phyloP scores from a whole-genome alignment of 2,329 filamentous ascomycete genomes.

The Aspergillus spinulosporus region DNA sequence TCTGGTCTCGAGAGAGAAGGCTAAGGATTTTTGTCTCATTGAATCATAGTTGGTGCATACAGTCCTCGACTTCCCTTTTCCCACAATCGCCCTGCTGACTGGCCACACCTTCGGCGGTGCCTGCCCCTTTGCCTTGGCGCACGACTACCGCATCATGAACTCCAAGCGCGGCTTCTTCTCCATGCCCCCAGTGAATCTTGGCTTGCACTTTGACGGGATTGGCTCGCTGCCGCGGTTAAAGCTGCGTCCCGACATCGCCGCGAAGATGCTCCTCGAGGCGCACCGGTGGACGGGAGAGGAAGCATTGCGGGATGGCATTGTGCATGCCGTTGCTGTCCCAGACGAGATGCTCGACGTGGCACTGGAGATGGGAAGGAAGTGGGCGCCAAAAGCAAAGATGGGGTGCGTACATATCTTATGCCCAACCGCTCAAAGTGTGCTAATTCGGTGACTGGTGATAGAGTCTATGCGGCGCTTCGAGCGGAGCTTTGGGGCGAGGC shows the following conservation, averaged over 20 bases:
- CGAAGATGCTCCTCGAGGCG: conserved; percentile 59
- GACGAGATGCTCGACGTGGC: conserved; percentile 51
- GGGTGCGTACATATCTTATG: conserved; percentile 21
- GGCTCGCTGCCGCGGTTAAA: conserved; percentile 55
- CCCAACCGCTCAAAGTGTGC: no score
- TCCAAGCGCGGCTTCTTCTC: conserved; percentile 48
- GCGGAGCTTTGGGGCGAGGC: conserved; percentile 58
- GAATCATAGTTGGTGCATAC: conserved; percentile 45
- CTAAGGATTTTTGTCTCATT: no score
- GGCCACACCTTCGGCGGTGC: conserved; percentile 54
- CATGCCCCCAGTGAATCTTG: conserved; percentile 57
- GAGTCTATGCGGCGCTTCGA: conserved; percentile 54
- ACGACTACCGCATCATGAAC: conserved; percentile 54
- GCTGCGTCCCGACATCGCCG: conserved; percentile 51
- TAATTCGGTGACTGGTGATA: conserved; percentile 1
- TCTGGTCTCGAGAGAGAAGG: no score
- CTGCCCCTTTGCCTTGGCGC: conserved; percentile 49
- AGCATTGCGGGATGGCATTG: conserved; percentile 54
- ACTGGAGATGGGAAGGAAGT: conserved; percentile 46
- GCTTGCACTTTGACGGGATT: conserved; percentile 58
- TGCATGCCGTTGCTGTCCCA: conserved; percentile 53
- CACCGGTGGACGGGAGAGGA: conserved; percentile 56
- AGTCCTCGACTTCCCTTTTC: conserved; percentile 52
- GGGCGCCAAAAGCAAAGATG: conserved; percentile 40
- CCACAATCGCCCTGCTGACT: conserved; percentile 50